Evolutionary conservation across 2,329 filamentous ascomycete genomes (phyloP).

Genomic region (Lizonia empirigonia): DNA sequence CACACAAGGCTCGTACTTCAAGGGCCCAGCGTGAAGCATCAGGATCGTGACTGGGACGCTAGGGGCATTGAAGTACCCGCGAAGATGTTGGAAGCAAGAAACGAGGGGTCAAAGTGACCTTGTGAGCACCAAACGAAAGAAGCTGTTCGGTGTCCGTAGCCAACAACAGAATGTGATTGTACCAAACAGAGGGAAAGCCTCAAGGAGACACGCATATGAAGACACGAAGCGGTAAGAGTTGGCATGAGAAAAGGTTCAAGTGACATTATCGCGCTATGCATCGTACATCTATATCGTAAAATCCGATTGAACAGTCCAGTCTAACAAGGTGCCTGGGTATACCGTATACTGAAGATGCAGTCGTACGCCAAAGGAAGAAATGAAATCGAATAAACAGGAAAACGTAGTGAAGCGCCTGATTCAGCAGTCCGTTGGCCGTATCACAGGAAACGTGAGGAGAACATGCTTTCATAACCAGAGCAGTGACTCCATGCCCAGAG

Average conservation of each 20-base stretch:
- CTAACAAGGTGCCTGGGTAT: slow-evolving; percentile 8
- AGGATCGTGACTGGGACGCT: neutral
- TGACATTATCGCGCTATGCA: neutral
- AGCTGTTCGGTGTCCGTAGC: neutral
- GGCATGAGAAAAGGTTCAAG: neutral
- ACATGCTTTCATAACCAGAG: neutral
- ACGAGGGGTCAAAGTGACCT: neutral
- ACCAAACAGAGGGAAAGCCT: neutral
- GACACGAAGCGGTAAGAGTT: neutral
- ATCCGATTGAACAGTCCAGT: slow-evolving; percentile 1
- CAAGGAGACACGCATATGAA: neutral
- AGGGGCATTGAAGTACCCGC: neutral
- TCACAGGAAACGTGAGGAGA: neutral
- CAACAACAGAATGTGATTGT: neutral
- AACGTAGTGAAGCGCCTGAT: neutral
- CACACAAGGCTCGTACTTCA: too few relatives aligned
- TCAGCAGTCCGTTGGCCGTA: neutral
- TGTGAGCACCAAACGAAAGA: neutral
- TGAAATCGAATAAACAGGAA: neutral
- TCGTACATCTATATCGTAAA: neutral
- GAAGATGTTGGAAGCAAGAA: neutral
- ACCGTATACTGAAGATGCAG: slow-evolving; percentile 7
- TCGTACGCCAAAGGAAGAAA: slow-evolving; percentile 1
- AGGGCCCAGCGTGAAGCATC: neutral
- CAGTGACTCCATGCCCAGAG: neutral